These are phyloP conservation scores for Durusdinium trenchii DNA, from an alignment of 73 alveolate genomes.

Conservation along the genomic window DNA sequence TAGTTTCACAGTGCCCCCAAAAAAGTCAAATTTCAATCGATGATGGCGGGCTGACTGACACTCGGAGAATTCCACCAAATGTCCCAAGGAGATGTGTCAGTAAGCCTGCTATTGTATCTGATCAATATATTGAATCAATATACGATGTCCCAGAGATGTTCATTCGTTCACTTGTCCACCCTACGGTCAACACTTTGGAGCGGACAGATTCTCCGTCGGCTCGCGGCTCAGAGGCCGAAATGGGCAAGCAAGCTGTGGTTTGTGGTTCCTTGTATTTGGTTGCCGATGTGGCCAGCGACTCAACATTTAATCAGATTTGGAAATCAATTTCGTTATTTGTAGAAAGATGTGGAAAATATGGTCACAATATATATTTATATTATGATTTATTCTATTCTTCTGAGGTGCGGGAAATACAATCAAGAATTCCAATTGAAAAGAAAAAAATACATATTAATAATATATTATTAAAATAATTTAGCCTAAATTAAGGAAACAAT, in stretches of 20 bases:
- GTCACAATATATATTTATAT: not conserved
- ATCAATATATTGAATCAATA: too few relatives aligned
- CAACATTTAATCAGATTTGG: too few relatives aligned
- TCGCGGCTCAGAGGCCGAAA: not conserved
- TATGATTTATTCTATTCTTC: not conserved
- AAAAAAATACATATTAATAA: not conserved
- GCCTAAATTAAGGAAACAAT: not conserved
- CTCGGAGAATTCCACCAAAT: too few relatives aligned
- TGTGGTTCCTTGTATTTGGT: constrained; percentile 45
- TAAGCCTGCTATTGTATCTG: too few relatives aligned
- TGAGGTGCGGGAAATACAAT: not conserved
- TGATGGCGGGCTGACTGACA: too few relatives aligned
- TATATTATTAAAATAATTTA: not conserved
- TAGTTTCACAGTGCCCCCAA: too few relatives aligned
- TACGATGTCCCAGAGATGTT: not conserved
- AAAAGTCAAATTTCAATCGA: too few relatives aligned
- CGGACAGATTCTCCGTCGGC: not conserved
- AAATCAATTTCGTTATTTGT: too few relatives aligned
- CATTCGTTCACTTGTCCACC: not conserved
- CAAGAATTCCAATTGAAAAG: not conserved
- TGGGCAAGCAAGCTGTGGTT: not conserved
- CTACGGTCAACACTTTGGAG: not conserved
- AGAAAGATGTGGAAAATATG: too few relatives aligned
- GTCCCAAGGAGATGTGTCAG: too few relatives aligned
- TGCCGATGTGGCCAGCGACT: constrained; percentile 60